These are phyloP conservation scores for Irpex rosettiformis DNA, from an alignment of 1,284 basidiomycete genomes.

Conservation along the genomic window DNA sequence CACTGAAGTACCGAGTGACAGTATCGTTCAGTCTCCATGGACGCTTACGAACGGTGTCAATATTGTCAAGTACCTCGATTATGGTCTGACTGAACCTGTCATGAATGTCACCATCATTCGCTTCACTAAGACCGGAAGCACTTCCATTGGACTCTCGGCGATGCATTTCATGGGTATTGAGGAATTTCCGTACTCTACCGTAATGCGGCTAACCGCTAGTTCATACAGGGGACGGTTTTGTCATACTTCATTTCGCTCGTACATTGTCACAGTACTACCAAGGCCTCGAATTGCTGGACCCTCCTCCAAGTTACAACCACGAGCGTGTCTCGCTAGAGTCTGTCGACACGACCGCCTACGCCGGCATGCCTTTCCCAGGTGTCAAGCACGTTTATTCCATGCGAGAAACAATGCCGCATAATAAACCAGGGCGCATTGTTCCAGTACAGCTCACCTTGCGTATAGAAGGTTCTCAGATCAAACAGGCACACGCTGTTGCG, in stretches of 20 bases:
- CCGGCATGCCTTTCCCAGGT: conserved; percentile 1
- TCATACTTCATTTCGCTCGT: conserved; percentile 11
- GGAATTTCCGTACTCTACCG: background rate
- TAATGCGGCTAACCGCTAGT: background rate
- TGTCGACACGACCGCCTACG: conserved; percentile 2
- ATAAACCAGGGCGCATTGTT: conserved; percentile 4
- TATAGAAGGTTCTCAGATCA: conserved; percentile 9
- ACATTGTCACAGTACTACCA: conserved; percentile 19
- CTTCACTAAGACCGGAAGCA: conserved; percentile 14
- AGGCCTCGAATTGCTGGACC: conserved; percentile 14
- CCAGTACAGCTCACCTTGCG: conserved; percentile 11
- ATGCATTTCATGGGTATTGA: conserved; percentile 13
- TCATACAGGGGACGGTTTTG: conserved; percentile 14
- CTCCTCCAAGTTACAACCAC: conserved; percentile 10
- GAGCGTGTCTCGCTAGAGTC: background rate
- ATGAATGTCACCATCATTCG: conserved; percentile 13
- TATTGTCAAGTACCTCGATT: conserved; percentile 8
- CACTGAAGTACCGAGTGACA: conserved; percentile 9
- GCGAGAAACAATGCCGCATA: conserved; percentile 8
- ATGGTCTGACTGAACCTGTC: conserved; percentile 14
- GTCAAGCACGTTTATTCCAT: conserved; percentile 6
- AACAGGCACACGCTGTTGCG: conserved; percentile 10
- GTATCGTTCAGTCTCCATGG: conserved; percentile 14
- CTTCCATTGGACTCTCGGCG: conserved; percentile 14
- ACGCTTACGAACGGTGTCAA: conserved; percentile 7